Evolutionary conservation across 257 asterid genomes (phyloP), one percentile per base, ranked within the genome.

Genomic region (Orobanche coerulescens): DNA sequence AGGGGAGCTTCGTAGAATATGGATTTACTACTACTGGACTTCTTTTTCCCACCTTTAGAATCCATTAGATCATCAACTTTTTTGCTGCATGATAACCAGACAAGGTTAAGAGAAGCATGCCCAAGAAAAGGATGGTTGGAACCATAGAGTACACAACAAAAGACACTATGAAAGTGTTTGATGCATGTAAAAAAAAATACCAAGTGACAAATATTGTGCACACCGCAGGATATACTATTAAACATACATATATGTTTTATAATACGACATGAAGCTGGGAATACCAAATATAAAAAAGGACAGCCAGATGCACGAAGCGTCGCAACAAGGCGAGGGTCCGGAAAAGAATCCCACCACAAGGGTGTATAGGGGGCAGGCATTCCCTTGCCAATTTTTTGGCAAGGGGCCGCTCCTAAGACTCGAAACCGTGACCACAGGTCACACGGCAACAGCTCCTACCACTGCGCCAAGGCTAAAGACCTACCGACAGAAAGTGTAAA

Each of bases 1-100:
- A 87, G 86, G 79, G 94, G 91, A 50, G 94, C 94, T 84, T 87
- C 96, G 84, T 82, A 87, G 22, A 65, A 68, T 57, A 71, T 58
- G 64, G 87, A 84, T 59, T 69, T 82, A 82, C 80, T 82, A 82
- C 89, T 81, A 18, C 87, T 87, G 15, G 91, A 82, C 83, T 82
- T 77, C 84, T 84, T 26, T 26, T 26, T 80, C 60, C 94, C 95
- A 64, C 91, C 82, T 59, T 82, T 72, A 6, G 76, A 61, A 70
- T 83, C 90, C 90, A 83, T 83, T 71, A 78, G 75, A 70, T 63
- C 90, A 83, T 83, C 47, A 82, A 78, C 23, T 65, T 72, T 2
- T 61, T n/a, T 73, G 77, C 73, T 77, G 0, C 37, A 3, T 58
- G 9, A 28, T 10, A 64, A 46, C 5, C 31, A 26, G 5, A 26